phyloP scores from a whole-genome alignment of 2,329 filamentous ascomycete species.

The Penicillium frequentans region DNA sequence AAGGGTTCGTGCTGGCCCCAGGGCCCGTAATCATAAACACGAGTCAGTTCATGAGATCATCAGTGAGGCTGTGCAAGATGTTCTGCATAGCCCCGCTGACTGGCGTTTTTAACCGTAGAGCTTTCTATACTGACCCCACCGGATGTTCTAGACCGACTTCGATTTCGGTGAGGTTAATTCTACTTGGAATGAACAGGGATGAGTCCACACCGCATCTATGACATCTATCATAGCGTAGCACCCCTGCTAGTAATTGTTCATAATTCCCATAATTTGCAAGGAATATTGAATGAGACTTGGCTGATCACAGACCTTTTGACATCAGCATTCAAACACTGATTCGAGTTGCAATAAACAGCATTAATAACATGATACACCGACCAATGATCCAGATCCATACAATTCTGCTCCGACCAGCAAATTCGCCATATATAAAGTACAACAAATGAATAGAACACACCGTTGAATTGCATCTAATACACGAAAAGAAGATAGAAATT shows the following conservation, averaged over 20 bases:
- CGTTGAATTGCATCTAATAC: constrained; percentile 20
- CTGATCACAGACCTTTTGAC: neutral
- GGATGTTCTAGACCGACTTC: neutral
- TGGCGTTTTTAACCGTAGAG: neutral
- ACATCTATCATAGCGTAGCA: neutral
- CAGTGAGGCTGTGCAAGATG: neutral
- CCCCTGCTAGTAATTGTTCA: neutral
- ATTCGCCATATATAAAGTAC: constrained; percentile 1
- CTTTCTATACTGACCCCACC: neutral
- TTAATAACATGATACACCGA: neutral
- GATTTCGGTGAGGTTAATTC: neutral
- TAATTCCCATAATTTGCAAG: neutral
- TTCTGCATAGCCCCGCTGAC: neutral
- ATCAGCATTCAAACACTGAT: neutral
- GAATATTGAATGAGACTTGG: neutral
- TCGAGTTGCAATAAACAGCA: neutral
- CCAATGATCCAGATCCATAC: neutral
- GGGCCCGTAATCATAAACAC: neutral
- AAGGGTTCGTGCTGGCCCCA: no score
- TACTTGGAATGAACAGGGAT: neutral
- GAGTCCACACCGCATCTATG: neutral
- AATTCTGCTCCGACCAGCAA: neutral
- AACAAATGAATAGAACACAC: constrained; percentile 10
- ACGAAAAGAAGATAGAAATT: constrained; percentile 2
- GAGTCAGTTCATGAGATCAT: neutral